Evolutionary conservation across 164 flowering plant species (phyloP).

Genomic region (Tetrastigma voinierianum): DNA sequence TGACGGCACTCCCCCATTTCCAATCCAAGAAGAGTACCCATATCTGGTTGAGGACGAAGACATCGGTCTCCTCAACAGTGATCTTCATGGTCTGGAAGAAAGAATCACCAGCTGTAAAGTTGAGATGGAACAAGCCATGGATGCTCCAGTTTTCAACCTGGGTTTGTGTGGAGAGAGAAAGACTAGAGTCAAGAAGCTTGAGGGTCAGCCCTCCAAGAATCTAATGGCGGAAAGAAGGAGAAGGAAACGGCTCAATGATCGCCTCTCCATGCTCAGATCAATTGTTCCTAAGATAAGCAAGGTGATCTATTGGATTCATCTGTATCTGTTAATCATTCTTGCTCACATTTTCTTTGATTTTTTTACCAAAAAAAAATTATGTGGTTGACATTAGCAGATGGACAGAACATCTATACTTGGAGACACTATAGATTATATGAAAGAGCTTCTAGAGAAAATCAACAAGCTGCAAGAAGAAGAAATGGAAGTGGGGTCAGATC

Average conservation of each 20-base stretch:
- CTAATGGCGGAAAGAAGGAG: conserved; percentile 91
- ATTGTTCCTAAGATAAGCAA: conserved; percentile 94
- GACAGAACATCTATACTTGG: conserved; percentile 94
- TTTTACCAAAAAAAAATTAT: neutral
- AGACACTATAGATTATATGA: conserved; percentile 88
- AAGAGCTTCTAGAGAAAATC: conserved; percentile 73
- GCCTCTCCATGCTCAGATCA: conserved; percentile 90
- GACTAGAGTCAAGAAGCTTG: conserved; percentile 42
- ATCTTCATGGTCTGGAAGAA: conserved; percentile 24
- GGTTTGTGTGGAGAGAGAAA: conserved; percentile 28
- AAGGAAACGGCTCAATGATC: conserved; percentile 83
- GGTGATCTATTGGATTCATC: conserved; percentile 30
- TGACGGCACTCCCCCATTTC: conserved; percentile 19
- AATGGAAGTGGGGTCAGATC: conserved; percentile 28
- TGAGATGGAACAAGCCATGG: conserved; percentile 27
- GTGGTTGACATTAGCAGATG: conserved; percentile 48
- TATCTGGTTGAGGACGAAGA: conserved; percentile 29
- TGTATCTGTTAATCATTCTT: neutral
- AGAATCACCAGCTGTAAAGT: conserved; percentile 23
- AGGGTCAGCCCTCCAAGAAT: conserved; percentile 91
- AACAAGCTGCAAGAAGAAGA: conserved; percentile 55
- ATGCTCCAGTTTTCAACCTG: conserved; percentile 19
- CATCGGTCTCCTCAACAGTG: conserved; percentile 19
- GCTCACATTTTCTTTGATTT: neutral
- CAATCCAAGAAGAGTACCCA: conserved; percentile 36